Evolutionary conservation across 2,329 filamentous ascomycete species (phyloP).

Genomic region (Colletotrichum navitas): DNA sequence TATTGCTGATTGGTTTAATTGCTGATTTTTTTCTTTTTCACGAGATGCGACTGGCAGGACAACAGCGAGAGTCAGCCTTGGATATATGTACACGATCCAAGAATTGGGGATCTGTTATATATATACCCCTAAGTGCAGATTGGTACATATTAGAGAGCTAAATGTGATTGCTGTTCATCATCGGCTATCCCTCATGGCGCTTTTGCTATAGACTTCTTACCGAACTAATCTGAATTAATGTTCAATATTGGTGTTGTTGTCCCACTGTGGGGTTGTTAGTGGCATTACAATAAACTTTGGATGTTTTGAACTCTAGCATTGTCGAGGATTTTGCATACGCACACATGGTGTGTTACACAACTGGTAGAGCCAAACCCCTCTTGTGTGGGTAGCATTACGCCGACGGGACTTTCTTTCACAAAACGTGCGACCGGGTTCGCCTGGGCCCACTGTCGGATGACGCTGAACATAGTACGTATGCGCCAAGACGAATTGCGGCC

Average conservation of each 20-base stretch:
- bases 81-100: background rate
- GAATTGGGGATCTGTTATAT: background rate
- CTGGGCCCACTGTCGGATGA: background rate
- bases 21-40: rapidly evolving
- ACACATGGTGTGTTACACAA: too few species aligned
- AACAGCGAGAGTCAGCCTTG: background rate
- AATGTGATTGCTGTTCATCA: too few species aligned
- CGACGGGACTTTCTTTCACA: background rate
- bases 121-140: too few species aligned
- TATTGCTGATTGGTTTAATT: background rate
- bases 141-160: background rate
- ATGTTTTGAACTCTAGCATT: background rate
- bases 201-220: too few species aligned
- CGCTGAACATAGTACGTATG: slow-evolving; percentile 19
- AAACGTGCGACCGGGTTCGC: background rate
- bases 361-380: too few species aligned
- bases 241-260: too few species aligned
- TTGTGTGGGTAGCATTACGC: too few species aligned
- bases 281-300: background rate
- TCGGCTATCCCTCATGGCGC: too few species aligned
- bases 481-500: slow-evolving; percentile 23
- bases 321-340: too few species aligned
- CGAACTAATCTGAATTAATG: too few species aligned
- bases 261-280: too few species aligned
- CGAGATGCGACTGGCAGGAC: background rate